Evolutionary conservation across 768 basidiomycete genomes (phyloP).

Genomic region (Amanita fuliginea): DNA sequence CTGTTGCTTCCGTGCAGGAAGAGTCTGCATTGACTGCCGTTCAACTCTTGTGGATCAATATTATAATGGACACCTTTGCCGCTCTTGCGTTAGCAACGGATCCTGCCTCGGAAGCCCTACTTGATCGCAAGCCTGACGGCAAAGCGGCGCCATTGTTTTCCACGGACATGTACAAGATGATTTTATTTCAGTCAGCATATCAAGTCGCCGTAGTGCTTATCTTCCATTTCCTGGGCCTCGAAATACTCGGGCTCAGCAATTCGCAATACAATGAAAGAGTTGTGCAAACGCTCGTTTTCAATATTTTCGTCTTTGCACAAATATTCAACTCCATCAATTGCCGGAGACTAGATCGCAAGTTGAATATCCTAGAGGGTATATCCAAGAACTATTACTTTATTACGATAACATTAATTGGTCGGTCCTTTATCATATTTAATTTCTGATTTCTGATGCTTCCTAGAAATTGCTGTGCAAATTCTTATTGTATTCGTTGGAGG

Average conservation of each 20-base stretch:
- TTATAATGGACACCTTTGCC: conserved; percentile 98
- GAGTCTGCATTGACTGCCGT: conserved; percentile 88
- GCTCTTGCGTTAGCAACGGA: conserved; percentile 97
- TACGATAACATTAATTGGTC: conserved; percentile 75
- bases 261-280: conserved; percentile 28
- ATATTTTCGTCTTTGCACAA: conserved; percentile 96
- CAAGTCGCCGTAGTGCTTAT: conserved; percentile 76
- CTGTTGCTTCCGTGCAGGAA: conserved; percentile 69
- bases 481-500: conserved; percentile 88
- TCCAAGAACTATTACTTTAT: conserved; percentile 76
- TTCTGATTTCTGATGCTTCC: conserved; percentile 4
- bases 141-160: conserved; percentile 84
- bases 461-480: conserved; percentile 82
- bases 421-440: conserved; percentile 12
- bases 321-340: conserved; percentile 95
- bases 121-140: conserved; percentile 87
- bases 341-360: conserved; percentile 69
- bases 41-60: conserved; percentile 96
- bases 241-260: conserved; percentile 53
- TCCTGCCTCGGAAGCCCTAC: conserved; percentile 69
- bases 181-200: conserved; percentile 79
- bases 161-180: conserved; percentile 96
- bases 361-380: conserved; percentile 88
- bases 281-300: conserved; percentile 88
- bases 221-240: conserved; percentile 76